Evolutionary conservation across 352 stramenopile genomes (phyloP).

Genomic region (Pythium apleroticum): DNA sequence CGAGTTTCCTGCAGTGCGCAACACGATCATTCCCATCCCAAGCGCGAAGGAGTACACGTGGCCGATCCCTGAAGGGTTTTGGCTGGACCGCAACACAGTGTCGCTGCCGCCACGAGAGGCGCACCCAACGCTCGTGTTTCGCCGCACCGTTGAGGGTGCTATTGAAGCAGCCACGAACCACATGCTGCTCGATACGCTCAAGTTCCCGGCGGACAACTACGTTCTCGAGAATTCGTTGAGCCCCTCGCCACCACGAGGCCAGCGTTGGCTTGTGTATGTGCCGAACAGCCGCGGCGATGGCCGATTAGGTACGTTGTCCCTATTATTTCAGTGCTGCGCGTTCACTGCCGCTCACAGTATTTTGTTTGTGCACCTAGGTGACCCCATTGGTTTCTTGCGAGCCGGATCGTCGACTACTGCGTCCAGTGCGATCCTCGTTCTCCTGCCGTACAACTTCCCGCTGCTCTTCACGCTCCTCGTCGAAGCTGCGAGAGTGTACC

Average conservation of each 20-base stretch:
- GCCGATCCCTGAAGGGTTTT: slow-evolving; percentile 83
- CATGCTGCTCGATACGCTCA: slow-evolving; percentile 87
- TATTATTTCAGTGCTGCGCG: slow-evolving; percentile 4
- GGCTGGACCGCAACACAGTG: slow-evolving; percentile 79
- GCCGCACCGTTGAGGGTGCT: slow-evolving; percentile 66
- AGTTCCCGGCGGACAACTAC: slow-evolving; percentile 84
- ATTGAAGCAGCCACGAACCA: slow-evolving; percentile 84
- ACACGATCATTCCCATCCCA: slow-evolving; percentile 70
- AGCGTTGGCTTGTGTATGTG: slow-evolving; percentile 85
- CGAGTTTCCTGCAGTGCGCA: slow-evolving; percentile 53
- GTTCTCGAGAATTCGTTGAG: slow-evolving; percentile 57
- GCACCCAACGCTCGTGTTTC: slow-evolving; percentile 73
- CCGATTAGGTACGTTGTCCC: slow-evolving; percentile 42
- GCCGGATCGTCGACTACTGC: slow-evolving; percentile 30
- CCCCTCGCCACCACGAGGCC: slow-evolving; percentile 59
- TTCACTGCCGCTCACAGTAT: not conserved
- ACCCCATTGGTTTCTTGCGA: slow-evolving; percentile 81
- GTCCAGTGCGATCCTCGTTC: slow-evolving; percentile 59
- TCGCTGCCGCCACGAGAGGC: slow-evolving; percentile 74
- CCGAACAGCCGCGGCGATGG: slow-evolving; percentile 80
- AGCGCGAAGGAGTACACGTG: slow-evolving; percentile 82
- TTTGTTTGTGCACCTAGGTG: slow-evolving; percentile 31
- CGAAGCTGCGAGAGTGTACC: slow-evolving; percentile 77
- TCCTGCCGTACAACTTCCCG: slow-evolving; percentile 90
- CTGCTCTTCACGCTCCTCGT: slow-evolving; percentile 80